Evolutionary conservation across 2,329 filamentous ascomycete genomes (phyloP).

Genomic region (Penicillium vulpinum): DNA sequence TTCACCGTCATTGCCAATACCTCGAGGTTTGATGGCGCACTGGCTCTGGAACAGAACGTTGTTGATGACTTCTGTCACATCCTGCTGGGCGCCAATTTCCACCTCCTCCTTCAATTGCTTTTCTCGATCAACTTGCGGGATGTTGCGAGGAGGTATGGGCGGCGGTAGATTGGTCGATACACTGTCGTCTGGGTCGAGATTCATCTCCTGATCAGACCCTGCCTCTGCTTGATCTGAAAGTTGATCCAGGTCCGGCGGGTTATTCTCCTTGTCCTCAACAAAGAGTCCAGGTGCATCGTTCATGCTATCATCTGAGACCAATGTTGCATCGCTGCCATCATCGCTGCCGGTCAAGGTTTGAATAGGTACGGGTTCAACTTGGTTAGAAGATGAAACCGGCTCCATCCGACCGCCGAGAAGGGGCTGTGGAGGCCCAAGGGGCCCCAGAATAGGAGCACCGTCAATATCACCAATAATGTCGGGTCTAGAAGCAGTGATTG

Average conservation of each 20-base stretch:
- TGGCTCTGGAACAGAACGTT: constrained; percentile 90
- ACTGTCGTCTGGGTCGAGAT: constrained; percentile 9
- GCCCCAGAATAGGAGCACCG: constrained; percentile 48
- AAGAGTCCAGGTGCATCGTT: constrained; percentile 18
- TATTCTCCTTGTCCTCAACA: constrained; percentile 44
- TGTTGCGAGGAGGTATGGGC: constrained; percentile 59
- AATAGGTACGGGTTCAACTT: constrained; percentile 18
- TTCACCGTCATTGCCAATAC: constrained; percentile 66
- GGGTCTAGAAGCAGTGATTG: constrained; percentile 36
- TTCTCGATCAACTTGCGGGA: constrained; percentile 34
- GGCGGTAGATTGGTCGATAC: constrained; percentile 48
- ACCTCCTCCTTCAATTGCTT: constrained; percentile 50
- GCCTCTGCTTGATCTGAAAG: constrained; percentile 17
- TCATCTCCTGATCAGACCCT: constrained; percentile 23
- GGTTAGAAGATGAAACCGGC: background rate
- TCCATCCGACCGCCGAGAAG: constrained; percentile 22
- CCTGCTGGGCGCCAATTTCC: constrained; percentile 74
- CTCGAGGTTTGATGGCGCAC: constrained; percentile 76
- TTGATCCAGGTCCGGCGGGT: constrained; percentile 19
- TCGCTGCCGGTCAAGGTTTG: constrained; percentile 33
- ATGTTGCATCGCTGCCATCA: constrained; percentile 36
- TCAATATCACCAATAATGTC: constrained; percentile 45
- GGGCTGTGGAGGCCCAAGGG: constrained; percentile 42
- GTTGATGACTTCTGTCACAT: constrained; percentile 93
- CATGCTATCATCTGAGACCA: constrained; percentile 34